Percentiles rank a stretch among this genome's conserved stretches.
Conservation (phyloP, 208 protist species). For the Crithidia brevicula region DNA sequence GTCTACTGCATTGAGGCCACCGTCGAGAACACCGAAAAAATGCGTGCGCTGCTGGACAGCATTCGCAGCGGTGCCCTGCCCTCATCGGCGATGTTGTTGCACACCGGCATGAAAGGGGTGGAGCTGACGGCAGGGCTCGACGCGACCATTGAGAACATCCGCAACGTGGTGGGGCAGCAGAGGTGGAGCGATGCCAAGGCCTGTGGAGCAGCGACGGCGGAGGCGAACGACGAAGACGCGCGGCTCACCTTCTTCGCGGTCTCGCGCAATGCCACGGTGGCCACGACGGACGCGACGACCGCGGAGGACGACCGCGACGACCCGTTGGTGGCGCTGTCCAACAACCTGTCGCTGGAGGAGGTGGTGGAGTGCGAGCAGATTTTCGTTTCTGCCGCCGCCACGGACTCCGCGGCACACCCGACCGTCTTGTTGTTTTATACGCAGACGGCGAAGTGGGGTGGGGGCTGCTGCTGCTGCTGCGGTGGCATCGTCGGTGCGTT, state of each 20-base stretch:
- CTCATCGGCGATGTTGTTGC: neutral
- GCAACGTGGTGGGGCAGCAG: constrained; percentile 12
- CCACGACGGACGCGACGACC: neutral
- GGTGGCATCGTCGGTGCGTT: neutral
- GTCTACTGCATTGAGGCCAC: constrained; percentile 26
- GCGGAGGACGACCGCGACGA: constrained; percentile 1
- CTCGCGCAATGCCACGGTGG: neutral
- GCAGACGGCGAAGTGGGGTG: neutral
- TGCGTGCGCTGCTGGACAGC: constrained; percentile 5
- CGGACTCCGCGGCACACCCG: neutral
- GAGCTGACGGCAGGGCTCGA: constrained; percentile 7
- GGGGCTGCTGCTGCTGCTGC: constrained; percentile 20
- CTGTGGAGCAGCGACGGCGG: neutral
- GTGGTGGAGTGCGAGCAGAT: constrained; percentile 8
- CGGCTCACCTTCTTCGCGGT: constrained; percentile 14
- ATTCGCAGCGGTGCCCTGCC: neutral
- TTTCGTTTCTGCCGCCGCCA: neutral
- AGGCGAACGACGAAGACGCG: neutral
- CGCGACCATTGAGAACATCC: constrained; percentile 2
- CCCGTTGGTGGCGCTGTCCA: constrained; percentile 13
- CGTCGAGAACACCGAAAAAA: constrained; percentile 13
- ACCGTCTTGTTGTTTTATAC: constrained; percentile 26
- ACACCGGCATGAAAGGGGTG: neutral
- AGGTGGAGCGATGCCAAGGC: neutral
- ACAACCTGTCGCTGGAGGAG: constrained; percentile 9